Base-by-base conservation (phyloP, 2,329 filamentous ascomycete genomes). In the Fusarium virguliforme region DNA sequence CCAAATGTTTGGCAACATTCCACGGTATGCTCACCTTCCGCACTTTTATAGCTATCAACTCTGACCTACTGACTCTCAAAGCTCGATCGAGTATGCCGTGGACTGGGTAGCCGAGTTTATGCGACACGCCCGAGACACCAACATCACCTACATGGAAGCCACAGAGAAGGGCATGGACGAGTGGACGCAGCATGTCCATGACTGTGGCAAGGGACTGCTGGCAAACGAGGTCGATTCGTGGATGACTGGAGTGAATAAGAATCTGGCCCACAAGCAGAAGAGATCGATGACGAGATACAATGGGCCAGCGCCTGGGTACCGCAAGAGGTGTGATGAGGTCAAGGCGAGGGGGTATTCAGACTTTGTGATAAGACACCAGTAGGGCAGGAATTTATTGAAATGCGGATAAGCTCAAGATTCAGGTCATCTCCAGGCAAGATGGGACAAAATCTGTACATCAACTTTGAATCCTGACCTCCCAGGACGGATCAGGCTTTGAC, bases 181-280 rank as follows among this genome's bases (percentile, higher is more conserved):
- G 12, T 87, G 85, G 85, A 85, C 83, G 0, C 75, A 84, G 40
- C 85, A 87, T 77, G 86, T 88, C 3, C 75, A 82, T 26, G 79
- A 84, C 4, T 85, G 83, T 57, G 81, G 82, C 0, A 75, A 82
- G 37, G 85, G 85, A 0, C 64, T 84, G 9, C 69, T 88, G 28
- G 79, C 81, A 0, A 74, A 74, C 24, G 72, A 74, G 8, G 72
- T 74, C 0, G 85, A 88, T 65, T 83, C 81, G 2, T 88, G 86
- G 86, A 87, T 87, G 85, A 88, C 85, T 2, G 86, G 86, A 1
- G 83, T 88, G 2, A 88, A 88, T 68, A 85, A 80, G 68, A 87
- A 87, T 63, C 72, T 87, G 40, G 76, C 78, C 15, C 77, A 81
- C 38, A 86, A 86, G 77, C 79, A 83, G 70, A 82, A 81, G 65